Evolutionary conservation across 371 early-diverging fungal genomes (phyloP), one percentile per base, ranked within the genome.

Genomic region (Syncephalastrum sp.): DNA sequence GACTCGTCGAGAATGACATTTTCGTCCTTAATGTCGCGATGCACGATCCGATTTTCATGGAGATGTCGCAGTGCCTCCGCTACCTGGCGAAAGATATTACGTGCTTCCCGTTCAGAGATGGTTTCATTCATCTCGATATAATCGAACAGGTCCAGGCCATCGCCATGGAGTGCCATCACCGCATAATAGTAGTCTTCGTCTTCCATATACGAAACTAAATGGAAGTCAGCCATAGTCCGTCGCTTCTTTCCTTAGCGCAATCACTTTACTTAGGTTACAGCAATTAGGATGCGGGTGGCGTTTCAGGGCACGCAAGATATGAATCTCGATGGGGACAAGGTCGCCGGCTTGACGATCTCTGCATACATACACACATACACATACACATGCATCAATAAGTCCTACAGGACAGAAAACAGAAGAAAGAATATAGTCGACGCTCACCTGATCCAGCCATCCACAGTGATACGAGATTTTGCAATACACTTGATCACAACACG

Each of bases 1-100:
- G 70, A 53, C 21, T 83, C 82, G 65, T 87, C 86, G 49, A 89
- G 56, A 47, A 91, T 74, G 17, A 91, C 80, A 54, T 90, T 91
- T 60, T 89, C 89, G 55, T 91, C 91, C 68, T 88, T 85, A 59
- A 87, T 85, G 59, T 85, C 86, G 33, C 94, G 70, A 64, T 94
- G 94, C 10, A 91, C 90, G 61, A 94, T 89, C 16, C 76, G 76
- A 53, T 73, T 64, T 6, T 68, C 50, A 62, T 94, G 92, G 14
- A 91, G 56, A 63, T 91, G 88, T 42, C 74, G 63, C 1, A 94
- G 80, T 2, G 87, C 91, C 16, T 73, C 69, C 8, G 77, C 79
- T 23, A 86, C 77, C 59, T 89, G 89, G 23, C 68, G 68, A 52
- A 89, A 89, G 17, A 91, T 85, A 6, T 59, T 51, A 16, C 77